Conservation (phyloP, 768 basidiomycete genomes). For the Xerocomellus chrysenteron region DNA sequence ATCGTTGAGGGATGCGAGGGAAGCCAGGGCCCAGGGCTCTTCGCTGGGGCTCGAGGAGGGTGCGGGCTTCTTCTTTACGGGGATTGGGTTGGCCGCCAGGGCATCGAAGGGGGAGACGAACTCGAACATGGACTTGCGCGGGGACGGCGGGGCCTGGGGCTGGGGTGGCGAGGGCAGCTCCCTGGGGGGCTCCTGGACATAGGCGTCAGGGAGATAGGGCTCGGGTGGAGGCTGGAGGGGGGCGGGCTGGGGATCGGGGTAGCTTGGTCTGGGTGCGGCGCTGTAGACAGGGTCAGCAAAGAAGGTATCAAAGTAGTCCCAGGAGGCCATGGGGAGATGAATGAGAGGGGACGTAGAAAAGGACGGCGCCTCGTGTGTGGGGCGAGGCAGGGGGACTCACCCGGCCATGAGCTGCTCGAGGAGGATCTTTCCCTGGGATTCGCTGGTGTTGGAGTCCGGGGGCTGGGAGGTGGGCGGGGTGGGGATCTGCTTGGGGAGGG, state of each 20-base stretch:
- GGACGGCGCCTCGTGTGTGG: conserved; percentile 26
- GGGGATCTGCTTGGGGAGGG: conserved; percentile 28
- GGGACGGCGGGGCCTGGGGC: conserved; percentile 56
- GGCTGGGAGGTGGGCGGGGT: conserved; percentile 45
- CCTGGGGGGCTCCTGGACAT: conserved; percentile 26
- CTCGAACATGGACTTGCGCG: conserved; percentile 82
- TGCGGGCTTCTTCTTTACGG: conserved; percentile 70
- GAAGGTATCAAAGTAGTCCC: conserved; percentile 33
- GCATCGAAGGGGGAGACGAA: conserved; percentile 85
- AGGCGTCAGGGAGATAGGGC: conserved; percentile 44
- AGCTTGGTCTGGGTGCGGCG: conserved; percentile 49
- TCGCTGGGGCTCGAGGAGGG: conserved; percentile 54
- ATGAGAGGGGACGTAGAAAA: conserved; percentile 24
- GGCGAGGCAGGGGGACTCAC: conserved; percentile 47
- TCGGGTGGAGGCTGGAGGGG: conserved; percentile 36
- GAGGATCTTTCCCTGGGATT: conserved; percentile 70
- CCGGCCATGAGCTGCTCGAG: conserved; percentile 81
- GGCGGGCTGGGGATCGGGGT: conserved; percentile 49
- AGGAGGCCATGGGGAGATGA: conserved; percentile 30
- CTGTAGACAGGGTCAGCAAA: conserved; percentile 36
- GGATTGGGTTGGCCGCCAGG: conserved; percentile 45
- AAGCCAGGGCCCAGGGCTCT: conserved; percentile 53
- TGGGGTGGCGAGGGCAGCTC: conserved; percentile 26
- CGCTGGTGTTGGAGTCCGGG: conserved; percentile 51
- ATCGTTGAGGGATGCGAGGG: conserved; percentile 30